Conservation (phyloP, 2,329 filamentous ascomycete species). For the Rutstroemia sp. region DNA sequence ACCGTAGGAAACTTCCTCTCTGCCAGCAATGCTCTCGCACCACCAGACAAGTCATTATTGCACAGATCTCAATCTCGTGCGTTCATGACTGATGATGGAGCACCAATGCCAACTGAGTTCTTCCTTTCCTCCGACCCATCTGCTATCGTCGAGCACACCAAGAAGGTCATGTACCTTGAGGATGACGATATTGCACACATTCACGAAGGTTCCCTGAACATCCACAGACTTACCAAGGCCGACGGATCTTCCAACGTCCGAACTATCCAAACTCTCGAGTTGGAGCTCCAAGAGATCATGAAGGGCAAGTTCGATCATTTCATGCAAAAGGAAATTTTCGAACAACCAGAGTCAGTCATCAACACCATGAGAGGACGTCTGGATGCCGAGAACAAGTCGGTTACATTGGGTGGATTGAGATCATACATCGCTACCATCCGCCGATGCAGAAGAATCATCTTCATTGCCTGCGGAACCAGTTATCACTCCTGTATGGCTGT, state of each 20-base stretch:
- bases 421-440: conserved; percentile 97
- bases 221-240: conserved; percentile 94
- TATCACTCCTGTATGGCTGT: conserved; percentile 99
- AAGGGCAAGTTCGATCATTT: conserved; percentile 99
- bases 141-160: conserved; percentile 98
- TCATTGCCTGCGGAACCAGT: conserved; percentile 96
- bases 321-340: conserved; percentile 99
- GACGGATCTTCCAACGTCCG: conserved; percentile 96
- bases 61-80: conserved; percentile 98
- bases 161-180: conserved; percentile 99
- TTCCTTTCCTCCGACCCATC: conserved; percentile 98
- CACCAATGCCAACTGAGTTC: conserved; percentile 97
- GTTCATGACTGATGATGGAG: conserved; percentile 97
- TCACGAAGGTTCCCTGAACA: conserved; percentile 97
- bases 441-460: conserved; percentile 94
- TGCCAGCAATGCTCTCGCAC: conserved; percentile 66
- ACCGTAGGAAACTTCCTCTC: conserved; percentile 58
- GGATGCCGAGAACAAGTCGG: conserved; percentile 85
- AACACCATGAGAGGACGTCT: conserved; percentile 99
- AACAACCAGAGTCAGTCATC: conserved; percentile 98
- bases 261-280: conserved; percentile 96
- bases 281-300: conserved; percentile 99
- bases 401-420: conserved; percentile 90
- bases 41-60: conserved; percentile 93
- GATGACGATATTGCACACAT: conserved; percentile 99